phyloP scores from a whole-genome alignment of 1,284 basidiomycete species.

The Phlebopus sp. region DNA sequence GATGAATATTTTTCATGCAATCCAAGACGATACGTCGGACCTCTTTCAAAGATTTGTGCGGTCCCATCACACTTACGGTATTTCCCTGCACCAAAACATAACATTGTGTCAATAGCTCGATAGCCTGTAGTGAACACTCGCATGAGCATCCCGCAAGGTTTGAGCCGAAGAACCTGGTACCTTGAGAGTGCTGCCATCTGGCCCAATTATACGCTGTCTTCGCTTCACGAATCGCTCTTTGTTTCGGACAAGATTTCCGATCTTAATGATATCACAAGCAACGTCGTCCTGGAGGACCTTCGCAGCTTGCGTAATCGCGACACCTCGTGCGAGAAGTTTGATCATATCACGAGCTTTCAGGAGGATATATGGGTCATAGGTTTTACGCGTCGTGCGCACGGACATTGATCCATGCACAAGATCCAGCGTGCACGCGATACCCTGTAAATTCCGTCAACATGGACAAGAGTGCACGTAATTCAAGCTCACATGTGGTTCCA shows the following conservation, averaged over 20 bases:
- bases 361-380: slow-evolving; percentile 94
- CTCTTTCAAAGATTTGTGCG: slow-evolving; percentile 93
- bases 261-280: slow-evolving; percentile 98
- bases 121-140: slow-evolving; percentile 59
- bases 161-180: slow-evolving; percentile 29
- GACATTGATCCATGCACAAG: slow-evolving; percentile 97
- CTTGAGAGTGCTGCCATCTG: slow-evolving; percentile 95
- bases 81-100: slow-evolving; percentile 98
- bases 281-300: slow-evolving; percentile 90
- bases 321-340: slow-evolving; percentile 92
- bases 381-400: slow-evolving; percentile 94
- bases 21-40: slow-evolving; percentile 94
- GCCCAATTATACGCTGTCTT: slow-evolving; percentile 94
- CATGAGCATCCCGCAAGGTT: slow-evolving; percentile 9
- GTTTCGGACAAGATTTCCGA: slow-evolving; percentile 91
- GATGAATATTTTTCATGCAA: slow-evolving; percentile 99
- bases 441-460: slow-evolving; percentile 45
- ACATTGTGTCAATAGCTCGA: slow-evolving; percentile 94
- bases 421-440: slow-evolving; percentile 89
- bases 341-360: slow-evolving; percentile 96
- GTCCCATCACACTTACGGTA: slow-evolving; percentile 97
- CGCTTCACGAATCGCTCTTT: slow-evolving; percentile 98
- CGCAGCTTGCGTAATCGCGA: slow-evolving; percentile 80
- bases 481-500: slow-evolving; percentile 73
- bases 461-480: background rate